Percentiles rank a stretch among this genome's conserved stretches.
Conservation (phyloP, 306 rosid species). For the Heteromeles arbutifolia region DNA sequence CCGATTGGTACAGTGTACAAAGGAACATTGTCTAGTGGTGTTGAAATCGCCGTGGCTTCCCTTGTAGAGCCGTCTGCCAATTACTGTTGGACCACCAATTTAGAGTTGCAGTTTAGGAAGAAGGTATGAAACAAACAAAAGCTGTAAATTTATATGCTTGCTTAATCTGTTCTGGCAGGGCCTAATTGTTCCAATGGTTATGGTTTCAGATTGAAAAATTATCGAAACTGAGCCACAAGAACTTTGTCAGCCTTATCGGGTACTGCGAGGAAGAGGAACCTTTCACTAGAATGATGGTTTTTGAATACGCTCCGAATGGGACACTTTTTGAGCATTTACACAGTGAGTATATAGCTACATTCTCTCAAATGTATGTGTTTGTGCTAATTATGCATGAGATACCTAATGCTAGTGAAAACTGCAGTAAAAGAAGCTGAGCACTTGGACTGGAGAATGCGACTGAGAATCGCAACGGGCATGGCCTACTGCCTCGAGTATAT, state of each 20-base stretch:
- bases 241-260: slow-evolving; percentile 84
- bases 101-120: slow-evolving; percentile 70
- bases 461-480: slow-evolving; percentile 74
- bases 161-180: slow-evolving; percentile 2
- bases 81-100: slow-evolving; percentile 57
- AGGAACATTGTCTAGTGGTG: slow-evolving; percentile 95
- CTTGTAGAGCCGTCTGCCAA: slow-evolving; percentile 41
- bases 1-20: slow-evolving; percentile 76
- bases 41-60: slow-evolving; percentile 84
- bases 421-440: slow-evolving; percentile 93
- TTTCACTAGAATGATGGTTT: slow-evolving; percentile 90
- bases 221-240: slow-evolving; percentile 92
- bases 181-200: slow-evolving; percentile 21
- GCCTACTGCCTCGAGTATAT: slow-evolving; percentile 77
- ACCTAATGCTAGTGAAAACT: slow-evolving; percentile 1
- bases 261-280: slow-evolving; percentile 83
- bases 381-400: not conserved
- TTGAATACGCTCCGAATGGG: slow-evolving; percentile 93
- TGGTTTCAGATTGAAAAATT: slow-evolving; percentile 61
- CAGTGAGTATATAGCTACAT: slow-evolving; percentile 41
- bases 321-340: slow-evolving; percentile 93
- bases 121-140: slow-evolving; percentile 49
- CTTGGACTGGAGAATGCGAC: slow-evolving; percentile 83
- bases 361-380: not conserved
- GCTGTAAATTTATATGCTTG: not conserved